These are phyloP conservation scores for Aspergillus nomiae DNA, from an alignment of 2,329 filamentous ascomycete species.

Conservation along the genomic window DNA sequence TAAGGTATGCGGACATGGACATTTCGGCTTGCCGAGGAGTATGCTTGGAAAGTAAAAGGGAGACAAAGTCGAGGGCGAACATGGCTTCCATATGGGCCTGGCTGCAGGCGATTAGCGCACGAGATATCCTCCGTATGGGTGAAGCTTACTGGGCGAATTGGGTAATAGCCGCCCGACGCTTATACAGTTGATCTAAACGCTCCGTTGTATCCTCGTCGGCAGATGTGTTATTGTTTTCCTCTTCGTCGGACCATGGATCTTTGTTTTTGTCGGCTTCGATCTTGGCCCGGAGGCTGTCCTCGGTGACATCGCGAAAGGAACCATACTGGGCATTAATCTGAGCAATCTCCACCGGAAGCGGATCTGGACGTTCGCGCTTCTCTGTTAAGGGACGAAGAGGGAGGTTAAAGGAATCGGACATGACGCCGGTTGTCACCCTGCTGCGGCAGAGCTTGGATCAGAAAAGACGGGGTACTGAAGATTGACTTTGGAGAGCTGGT, in stretches of 20 bases:
- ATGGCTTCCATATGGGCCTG: constrained; percentile 53
- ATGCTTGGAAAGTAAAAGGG: constrained; percentile 80
- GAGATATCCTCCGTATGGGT: neutral
- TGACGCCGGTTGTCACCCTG: constrained; percentile 18
- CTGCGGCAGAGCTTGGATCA: neutral
- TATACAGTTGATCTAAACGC: constrained; percentile 45
- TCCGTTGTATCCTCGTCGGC: constrained; percentile 41
- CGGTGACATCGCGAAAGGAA: constrained; percentile 78
- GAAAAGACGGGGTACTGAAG: neutral
- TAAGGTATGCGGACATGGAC: constrained; percentile 71
- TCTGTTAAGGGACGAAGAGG: constrained; percentile 60
- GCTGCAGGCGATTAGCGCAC: constrained; percentile 27
- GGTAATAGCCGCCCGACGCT: constrained; percentile 47
- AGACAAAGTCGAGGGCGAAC: constrained; percentile 78
- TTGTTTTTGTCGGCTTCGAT: constrained; percentile 56
- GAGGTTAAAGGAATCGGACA: constrained; percentile 52
- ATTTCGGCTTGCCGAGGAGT: constrained; percentile 67
- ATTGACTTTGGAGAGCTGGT: neutral
- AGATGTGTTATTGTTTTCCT: constrained; percentile 35
- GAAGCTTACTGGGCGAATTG: constrained; percentile 44
- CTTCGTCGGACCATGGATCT: constrained; percentile 50
- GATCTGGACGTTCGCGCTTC: constrained; percentile 55
- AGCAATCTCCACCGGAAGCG: constrained; percentile 72
- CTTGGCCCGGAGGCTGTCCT: constrained; percentile 70
- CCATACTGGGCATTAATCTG: constrained; percentile 79